A percentile compares a stretch with the other conserved stretches of the same genome.
These are phyloP conservation scores for Zasmidium cellare DNA, from an alignment of 2,329 filamentous ascomycete genomes.

Conservation along the genomic window DNA sequence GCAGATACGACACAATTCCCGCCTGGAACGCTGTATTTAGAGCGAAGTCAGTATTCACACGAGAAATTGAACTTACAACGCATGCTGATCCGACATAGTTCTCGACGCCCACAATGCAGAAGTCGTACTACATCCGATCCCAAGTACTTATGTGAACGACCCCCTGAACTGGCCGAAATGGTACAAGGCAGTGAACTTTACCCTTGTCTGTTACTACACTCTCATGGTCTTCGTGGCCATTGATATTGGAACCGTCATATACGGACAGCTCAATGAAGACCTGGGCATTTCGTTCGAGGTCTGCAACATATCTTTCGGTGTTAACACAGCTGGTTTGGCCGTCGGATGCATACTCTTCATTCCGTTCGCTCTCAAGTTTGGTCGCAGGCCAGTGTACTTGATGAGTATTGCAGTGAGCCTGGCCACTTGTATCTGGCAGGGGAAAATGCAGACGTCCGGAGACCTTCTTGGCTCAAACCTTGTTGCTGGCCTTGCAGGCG, in stretches of 20 bases:
- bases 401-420: conserved; percentile 8
- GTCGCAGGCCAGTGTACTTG: conserved; percentile 25
- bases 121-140: conserved; percentile 12
- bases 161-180: conserved; percentile 44
- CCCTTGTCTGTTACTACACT: conserved; percentile 40
- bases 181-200: conserved; percentile 42
- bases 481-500: conserved; percentile 10
- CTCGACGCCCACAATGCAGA: conserved; percentile 4
- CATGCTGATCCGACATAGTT: not conserved
- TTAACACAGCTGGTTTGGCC: conserved; percentile 44
- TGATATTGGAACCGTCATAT: conserved; percentile 42
- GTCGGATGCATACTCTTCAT: conserved; percentile 51
- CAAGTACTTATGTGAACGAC: conserved; percentile 35
- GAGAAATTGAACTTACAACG: too few species aligned
- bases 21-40: conserved; percentile 6
- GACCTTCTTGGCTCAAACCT: conserved; percentile 13
- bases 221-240: conserved; percentile 39
- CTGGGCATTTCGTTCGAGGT: conserved; percentile 41
- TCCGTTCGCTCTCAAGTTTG: conserved; percentile 51
- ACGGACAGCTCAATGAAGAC: conserved; percentile 41
- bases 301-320: conserved; percentile 46
- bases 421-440: conserved; percentile 11
- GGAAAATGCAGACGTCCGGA: conserved; percentile 8
- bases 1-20: conserved; percentile 4
- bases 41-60: conserved; percentile 1